Percentiles rank a stretch among this genome's conserved stretches.
These are phyloP conservation scores for Corinectria fuckeliana DNA, from an alignment of 2,329 filamentous ascomycete genomes.

Conservation along the genomic window DNA sequence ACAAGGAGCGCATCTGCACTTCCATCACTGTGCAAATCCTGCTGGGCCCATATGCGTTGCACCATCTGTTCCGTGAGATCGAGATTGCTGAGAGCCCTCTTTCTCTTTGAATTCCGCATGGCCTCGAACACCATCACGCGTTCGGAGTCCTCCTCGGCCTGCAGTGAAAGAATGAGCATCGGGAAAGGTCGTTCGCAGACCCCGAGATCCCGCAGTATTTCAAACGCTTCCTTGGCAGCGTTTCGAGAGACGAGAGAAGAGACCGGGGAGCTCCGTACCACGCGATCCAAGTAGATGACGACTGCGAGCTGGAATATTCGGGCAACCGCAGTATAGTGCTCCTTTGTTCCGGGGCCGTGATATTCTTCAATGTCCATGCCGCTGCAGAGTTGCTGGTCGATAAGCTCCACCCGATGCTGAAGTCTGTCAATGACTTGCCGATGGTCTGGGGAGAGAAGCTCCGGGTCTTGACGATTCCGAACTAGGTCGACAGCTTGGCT, in stretches of 20 bases:
- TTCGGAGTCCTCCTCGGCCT: slow-evolving; percentile 1
- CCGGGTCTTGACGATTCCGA: background rate
- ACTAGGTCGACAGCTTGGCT: background rate
- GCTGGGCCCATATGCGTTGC: slow-evolving; percentile 1
- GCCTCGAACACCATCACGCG: background rate
- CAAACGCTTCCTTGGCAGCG: slow-evolving; percentile 5
- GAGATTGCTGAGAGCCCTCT: background rate
- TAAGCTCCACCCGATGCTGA: background rate
- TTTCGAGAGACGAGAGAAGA: background rate
- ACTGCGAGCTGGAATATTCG: slow-evolving; percentile 4
- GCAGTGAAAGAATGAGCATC: slow-evolving; percentile 5
- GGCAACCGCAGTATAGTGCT: slow-evolving; percentile 2
- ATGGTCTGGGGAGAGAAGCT: background rate
- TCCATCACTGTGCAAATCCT: background rate
- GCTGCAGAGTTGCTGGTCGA: slow-evolving; percentile 4
- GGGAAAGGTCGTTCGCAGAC: slow-evolving; percentile 11
- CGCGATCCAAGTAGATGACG: slow-evolving; percentile 8
- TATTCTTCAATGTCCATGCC: background rate
- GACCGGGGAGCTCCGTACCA: background rate
- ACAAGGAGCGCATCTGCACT: background rate
- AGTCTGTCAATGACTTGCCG: background rate
- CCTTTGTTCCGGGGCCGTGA: background rate
- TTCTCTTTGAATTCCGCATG: background rate
- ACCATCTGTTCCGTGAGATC: slow-evolving; percentile 7
- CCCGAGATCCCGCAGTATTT: background rate